Percentiles rank a stretch among this genome's conserved stretches.
phyloP scores from a whole-genome alignment of 768 basidiomycete genomes.

The Kwoniella heveanensis region DNA sequence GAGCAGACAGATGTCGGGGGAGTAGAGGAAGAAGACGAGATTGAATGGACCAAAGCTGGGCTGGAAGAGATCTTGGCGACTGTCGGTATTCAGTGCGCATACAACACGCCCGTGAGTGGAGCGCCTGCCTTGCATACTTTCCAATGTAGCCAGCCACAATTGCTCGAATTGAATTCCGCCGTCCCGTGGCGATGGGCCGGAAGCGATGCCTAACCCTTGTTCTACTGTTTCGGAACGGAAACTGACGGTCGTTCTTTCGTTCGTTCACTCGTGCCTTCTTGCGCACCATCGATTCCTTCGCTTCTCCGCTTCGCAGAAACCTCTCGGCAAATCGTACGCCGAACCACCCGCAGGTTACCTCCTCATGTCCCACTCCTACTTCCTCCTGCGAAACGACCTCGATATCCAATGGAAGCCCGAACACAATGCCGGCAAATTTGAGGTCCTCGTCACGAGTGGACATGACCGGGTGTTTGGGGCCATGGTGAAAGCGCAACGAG shows the following conservation, averaged over 20 bases:
- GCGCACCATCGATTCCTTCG: no score
- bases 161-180: no score
- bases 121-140: neutral
- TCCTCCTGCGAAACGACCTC: constrained; percentile 37
- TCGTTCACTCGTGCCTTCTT: no score
- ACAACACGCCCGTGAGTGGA: constrained; percentile 40
- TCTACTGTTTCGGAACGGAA: no score
- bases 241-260: no score
- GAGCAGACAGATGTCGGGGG: neutral
- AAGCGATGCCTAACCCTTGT: no score
- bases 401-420: constrained; percentile 40
- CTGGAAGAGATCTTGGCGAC: constrained; percentile 36
- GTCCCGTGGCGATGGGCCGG: no score
- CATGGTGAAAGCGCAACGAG: constrained; percentile 46
- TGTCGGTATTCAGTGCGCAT: constrained; percentile 43
- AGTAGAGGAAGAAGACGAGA: constrained; percentile 3
- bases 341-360: constrained; percentile 27
- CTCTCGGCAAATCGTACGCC: constrained; percentile 26
- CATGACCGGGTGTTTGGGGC: constrained; percentile 47
- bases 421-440: constrained; percentile 33
- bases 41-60: constrained; percentile 29
- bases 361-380: constrained; percentile 34
- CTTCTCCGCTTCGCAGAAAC: no score
- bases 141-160: no score
- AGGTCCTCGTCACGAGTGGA: constrained; percentile 34